Base-by-base conservation (phyloP, 371 early-diverging fungal species). In the Mortierella sp. region DNA sequence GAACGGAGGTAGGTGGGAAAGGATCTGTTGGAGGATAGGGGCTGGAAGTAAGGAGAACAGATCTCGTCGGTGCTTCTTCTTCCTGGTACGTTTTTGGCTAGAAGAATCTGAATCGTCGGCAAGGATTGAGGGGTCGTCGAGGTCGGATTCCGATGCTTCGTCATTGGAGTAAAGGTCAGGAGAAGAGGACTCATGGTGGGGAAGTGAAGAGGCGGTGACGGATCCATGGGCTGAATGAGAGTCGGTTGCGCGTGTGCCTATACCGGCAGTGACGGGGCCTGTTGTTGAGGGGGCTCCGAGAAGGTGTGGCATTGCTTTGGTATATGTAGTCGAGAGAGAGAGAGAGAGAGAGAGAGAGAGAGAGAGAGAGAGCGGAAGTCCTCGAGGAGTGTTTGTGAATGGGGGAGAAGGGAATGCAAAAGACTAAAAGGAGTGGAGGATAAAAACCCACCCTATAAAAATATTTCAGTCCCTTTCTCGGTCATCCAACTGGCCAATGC, bases 1-100 rank as follows among this genome's bases (percentile, higher is more conserved):
- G 43, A 69, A 69, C 7, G 76, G 76, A n/a, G 64, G 76, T 0
- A 75, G 50, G 9, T 27, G 60, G 49, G 59, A 31, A 7, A 75
- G 64, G 48, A 75, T 69, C 24, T 54, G 59, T 44, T 69, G 76
- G 7, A 69, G 69, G 28, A 69, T 42, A 5, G 34, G 12, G 28
- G 56, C 56, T 7, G 76, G 70, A 2, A 75, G 34, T 6, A 49
- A 41, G 0, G 76, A 75, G 44, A 75, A 69, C 39, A 64, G 15
- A 53, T 75, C 76, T 19, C 58, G 56, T 17, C 48, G 37, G 15
- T 46, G 61, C 60, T 34, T 55, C 42, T 52, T 37, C 21, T 32
- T 26, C 53, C n/a, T 34, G 37, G 37, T 34, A 14, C 37, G 14
- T 34, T 34, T 34, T 14, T 4, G 7, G 37, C 14, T n/a, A n/a